These are phyloP conservation scores for Monilinia fructicola DNA, from an alignment of 2,329 filamentous ascomycete genomes.

Conservation along the genomic window DNA sequence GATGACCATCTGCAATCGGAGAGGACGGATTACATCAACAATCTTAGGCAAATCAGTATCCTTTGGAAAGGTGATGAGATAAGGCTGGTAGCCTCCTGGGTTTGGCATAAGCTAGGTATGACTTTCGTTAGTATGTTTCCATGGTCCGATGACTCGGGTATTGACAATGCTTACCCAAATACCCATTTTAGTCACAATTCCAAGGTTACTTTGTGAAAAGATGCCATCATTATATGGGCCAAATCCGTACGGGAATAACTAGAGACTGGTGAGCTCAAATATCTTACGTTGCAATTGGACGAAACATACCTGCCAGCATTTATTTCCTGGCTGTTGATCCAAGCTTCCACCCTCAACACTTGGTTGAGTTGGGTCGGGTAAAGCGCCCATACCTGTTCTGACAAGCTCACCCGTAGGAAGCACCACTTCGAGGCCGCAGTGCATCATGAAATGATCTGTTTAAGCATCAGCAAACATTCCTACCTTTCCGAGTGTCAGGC, in stretches of 20 bases:
- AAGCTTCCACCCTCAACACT: conserved; percentile 17
- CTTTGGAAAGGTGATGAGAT: conserved; percentile 48
- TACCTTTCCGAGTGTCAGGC: neutral
- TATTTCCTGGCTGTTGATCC: conserved; percentile 42
- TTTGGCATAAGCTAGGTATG: conserved; percentile 50
- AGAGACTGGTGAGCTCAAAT: neutral
- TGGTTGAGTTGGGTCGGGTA: conserved; percentile 31
- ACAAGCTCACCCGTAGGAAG: conserved; percentile 48
- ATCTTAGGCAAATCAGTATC: conserved; percentile 25
- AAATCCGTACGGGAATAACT: conserved; percentile 41
- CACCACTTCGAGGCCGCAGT: conserved; percentile 48
- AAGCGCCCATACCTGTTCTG: conserved; percentile 50
- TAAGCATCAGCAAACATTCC: conserved; percentile 30
- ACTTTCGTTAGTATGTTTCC: neutral
- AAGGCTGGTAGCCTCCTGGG: conserved; percentile 49
- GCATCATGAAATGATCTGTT: conserved; percentile 43
- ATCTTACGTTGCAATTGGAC: neutral
- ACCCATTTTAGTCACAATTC: conserved; percentile 55
- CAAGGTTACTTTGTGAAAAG: conserved; percentile 53
- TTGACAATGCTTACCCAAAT: conserved; percentile 38
- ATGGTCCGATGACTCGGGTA: neutral
- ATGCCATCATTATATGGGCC: conserved; percentile 44
- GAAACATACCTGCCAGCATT: conserved; percentile 40
- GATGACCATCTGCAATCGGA: conserved; percentile 46
- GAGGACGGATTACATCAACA: conserved; percentile 49